Evolutionary conservation across 495 filamentous ascomycete species (phyloP).

Genomic region (Diplogelasinospora grovesii): DNA sequence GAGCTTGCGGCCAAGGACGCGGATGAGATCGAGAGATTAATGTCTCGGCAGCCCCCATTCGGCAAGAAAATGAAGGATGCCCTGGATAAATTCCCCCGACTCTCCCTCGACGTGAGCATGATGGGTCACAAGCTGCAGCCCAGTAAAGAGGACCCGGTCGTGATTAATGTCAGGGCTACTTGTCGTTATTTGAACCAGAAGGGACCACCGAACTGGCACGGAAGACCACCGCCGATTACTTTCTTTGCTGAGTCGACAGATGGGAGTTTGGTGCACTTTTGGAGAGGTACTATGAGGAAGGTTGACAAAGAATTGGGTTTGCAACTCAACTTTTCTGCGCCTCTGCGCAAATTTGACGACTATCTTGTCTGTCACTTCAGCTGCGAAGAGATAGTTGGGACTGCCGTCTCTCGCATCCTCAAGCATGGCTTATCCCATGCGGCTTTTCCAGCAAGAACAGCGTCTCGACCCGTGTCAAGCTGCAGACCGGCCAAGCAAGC

Average conservation of each 20-base stretch:
- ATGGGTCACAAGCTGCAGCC: conserved; percentile 15
- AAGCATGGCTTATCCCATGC: conserved; percentile 54
- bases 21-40: conserved; percentile 64
- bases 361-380: conserved; percentile 65
- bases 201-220: conserved; percentile 52
- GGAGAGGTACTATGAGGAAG: conserved; percentile 63
- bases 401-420: conserved; percentile 54
- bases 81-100: conserved; percentile 66
- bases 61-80: conserved; percentile 60
- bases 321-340: conserved; percentile 54
- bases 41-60: conserved; percentile 78
- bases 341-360: conserved; percentile 50
- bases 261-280: conserved; percentile 69
- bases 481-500: not conserved
- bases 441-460: conserved; percentile 36
- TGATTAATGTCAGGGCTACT: conserved; percentile 57
- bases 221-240: conserved; percentile 57
- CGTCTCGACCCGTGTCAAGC: not conserved
- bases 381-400: conserved; percentile 91
- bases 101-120: conserved; percentile 47
- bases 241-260: conserved; percentile 72
- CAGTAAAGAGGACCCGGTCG: conserved; percentile 31
- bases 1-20: conserved; percentile 61
- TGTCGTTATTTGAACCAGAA: conserved; percentile 69
- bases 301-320: conserved; percentile 49